These are phyloP conservation scores for Pulicaria dysenterica DNA, from an alignment of 129 eudicot species.

Conservation along the genomic window DNA sequence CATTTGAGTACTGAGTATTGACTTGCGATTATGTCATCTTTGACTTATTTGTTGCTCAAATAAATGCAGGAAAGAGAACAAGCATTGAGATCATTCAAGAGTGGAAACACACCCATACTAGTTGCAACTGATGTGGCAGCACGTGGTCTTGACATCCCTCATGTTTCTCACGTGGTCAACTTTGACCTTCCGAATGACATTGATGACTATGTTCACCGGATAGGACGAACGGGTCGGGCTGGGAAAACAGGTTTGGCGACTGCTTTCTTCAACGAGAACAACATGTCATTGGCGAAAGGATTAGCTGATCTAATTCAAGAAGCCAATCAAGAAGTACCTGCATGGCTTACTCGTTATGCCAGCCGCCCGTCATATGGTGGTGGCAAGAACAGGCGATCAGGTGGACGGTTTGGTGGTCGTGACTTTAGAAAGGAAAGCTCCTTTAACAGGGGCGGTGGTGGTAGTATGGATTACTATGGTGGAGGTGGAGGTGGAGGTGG, in stretches of 20 bases:
- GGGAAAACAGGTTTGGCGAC: constrained; percentile 56
- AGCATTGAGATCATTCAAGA: constrained; percentile 49
- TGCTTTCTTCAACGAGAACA: constrained; percentile 55
- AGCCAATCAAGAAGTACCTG: constrained; percentile 49
- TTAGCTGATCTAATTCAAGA: constrained; percentile 62
- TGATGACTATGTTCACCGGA: constrained; percentile 83
- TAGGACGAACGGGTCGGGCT: constrained; percentile 57
- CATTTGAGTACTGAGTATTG: no score
- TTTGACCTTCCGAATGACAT: constrained; percentile 86
- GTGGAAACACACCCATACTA: constrained; percentile 45
- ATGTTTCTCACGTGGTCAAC: constrained; percentile 79
- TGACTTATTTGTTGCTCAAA: neutral
- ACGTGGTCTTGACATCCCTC: constrained; percentile 83
- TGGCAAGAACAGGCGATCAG: constrained; percentile 42
- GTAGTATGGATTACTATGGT: constrained; percentile 17
- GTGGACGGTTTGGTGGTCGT: constrained; percentile 50
- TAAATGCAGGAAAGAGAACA: constrained; percentile 50
- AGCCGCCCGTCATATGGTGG: constrained; percentile 43
- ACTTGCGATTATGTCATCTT: no score
- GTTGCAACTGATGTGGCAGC: constrained; percentile 89
- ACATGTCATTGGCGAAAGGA: constrained; percentile 54
- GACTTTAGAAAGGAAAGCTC: constrained; percentile 42
- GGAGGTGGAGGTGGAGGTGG: constrained; percentile 8
- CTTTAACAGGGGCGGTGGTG: constrained; percentile 29
- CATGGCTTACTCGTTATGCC: constrained; percentile 45